Percentiles rank a stretch among this genome's conserved stretches.
Evolutionary conservation across 2,329 filamentous ascomycete genomes (phyloP).

Genomic region (Trichoderma hamatum): DNA sequence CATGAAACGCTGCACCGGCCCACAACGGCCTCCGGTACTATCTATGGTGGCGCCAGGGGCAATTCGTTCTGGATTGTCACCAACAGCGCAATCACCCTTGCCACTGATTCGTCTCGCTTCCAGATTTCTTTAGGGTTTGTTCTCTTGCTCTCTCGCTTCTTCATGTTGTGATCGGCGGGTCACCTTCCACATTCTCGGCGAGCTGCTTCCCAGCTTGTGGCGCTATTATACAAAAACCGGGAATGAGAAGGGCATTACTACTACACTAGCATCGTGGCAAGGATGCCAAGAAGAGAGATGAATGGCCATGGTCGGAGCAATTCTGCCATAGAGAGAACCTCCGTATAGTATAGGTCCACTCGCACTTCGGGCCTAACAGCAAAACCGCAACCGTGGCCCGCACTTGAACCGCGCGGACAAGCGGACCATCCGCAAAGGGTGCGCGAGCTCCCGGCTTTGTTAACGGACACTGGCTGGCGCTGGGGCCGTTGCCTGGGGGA

Average conservation of each 20-base stretch:
- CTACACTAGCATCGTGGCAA: background rate
- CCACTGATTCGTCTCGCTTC: background rate
- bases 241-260: background rate
- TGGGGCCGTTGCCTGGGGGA: background rate
- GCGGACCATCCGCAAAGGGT: background rate
- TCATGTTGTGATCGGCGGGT: background rate
- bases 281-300: background rate
- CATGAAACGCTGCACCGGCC: background rate
- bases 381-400: conserved; percentile 3
- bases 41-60: conserved; percentile 21
- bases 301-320: background rate
- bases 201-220: conserved; percentile 6
- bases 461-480: background rate
- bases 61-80: background rate
- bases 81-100: background rate
- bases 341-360: conserved; percentile 7
- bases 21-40: conserved; percentile 14
- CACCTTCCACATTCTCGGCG: background rate
- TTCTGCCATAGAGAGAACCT: background rate
- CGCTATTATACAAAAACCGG: background rate
- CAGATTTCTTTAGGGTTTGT: background rate
- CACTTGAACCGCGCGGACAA: conserved; percentile 9
- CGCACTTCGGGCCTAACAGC: conserved; percentile 24
- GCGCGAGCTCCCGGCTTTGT: background rate
- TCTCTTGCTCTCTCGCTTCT: background rate